Base-by-base conservation (phyloP, 2,329 filamentous ascomycete species). In the Colletotrichum tropicale region DNA sequence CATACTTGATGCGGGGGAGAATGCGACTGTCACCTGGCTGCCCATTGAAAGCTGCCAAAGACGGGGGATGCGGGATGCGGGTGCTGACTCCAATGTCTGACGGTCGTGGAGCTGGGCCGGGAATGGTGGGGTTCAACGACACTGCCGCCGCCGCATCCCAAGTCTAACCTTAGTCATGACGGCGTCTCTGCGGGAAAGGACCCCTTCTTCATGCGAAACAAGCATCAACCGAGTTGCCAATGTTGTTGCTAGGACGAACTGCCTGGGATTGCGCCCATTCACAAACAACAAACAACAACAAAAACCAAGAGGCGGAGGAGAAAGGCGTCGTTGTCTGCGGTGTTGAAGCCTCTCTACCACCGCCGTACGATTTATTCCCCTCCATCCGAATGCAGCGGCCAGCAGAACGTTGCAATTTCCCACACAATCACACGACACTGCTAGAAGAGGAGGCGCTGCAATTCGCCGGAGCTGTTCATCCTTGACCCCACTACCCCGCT, bases 401-500 rank as follows among this genome's bases (percentile, higher is more conserved):
- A 52, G 13, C 34, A 28, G 58, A 15, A 48, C 24, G 60, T 60
- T 71, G 58, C 67, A 71, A 66, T 30, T 32, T 52, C 52, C 61
- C 30, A 32, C 67, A 60, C 36, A 16, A 70, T 62, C 67, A 70
- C 62, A 48, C 60, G 62, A 67, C 62, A 66, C 55, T 61, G 48
- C 73, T 28, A 28, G 34, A 16, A n/a, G 24, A 26, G 26, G 38
- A 65, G 18, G 58, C 48, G 60, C 55, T 74, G 18, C 48, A 21
- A 75, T 76, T 76, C 71, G 71, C 32, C 28, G 18, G 60, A n/a
- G 24, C 34, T 8, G 16, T 21, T 18, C 26, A 21, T 64, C 26
- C 8, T 30, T 30, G 38, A 55, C 74, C 71, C 74, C 74, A 66
- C 74, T 66, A 70, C 74, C 71, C 74, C 74, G 66, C 74, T 21